Conservation (phyloP, 1,284 basidiomycete genomes). For the Mycena sp. region DNA sequence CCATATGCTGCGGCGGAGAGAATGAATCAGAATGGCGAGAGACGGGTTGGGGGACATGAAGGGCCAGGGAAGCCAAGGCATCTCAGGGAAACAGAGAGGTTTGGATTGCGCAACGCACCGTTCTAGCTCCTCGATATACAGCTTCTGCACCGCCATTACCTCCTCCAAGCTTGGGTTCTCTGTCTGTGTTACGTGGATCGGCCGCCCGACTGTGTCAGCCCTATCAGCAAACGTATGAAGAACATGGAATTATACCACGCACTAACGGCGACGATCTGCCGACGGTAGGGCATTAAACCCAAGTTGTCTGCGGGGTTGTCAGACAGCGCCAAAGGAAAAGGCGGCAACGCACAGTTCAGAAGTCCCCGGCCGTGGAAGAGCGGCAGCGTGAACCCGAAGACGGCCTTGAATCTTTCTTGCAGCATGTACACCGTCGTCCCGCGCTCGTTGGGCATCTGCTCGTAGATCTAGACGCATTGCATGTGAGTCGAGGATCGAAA, state of each 20-base stretch:
- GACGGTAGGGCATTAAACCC: conserved; percentile 92
- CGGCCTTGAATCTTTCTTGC: conserved; percentile 89
- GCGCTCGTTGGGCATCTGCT: conserved; percentile 94
- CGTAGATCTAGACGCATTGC: conserved; percentile 75
- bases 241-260: conserved; percentile 49
- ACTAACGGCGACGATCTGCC: conserved; percentile 95
- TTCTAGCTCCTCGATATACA: conserved; percentile 93
- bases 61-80: background rate
- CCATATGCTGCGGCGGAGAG: conserved; percentile 79
- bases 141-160: conserved; percentile 81
- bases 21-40: background rate
- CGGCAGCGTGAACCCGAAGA: conserved; percentile 98
- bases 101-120: conserved; percentile 55
- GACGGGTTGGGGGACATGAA: conserved; percentile 1
- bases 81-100: background rate
- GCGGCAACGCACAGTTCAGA: conserved; percentile 88
- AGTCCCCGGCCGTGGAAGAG: conserved; percentile 92
- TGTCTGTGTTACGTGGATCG: conserved; percentile 83
- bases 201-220: conserved; percentile 75
- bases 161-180: conserved; percentile 87
- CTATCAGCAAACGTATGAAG: background rate
- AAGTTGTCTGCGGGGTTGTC: conserved; percentile 71
- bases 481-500: background rate
- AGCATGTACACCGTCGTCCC: conserved; percentile 90
- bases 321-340: background rate